Evolutionary conservation across 441 rosid species (phyloP).

Genomic region (Melastoma candidum): DNA sequence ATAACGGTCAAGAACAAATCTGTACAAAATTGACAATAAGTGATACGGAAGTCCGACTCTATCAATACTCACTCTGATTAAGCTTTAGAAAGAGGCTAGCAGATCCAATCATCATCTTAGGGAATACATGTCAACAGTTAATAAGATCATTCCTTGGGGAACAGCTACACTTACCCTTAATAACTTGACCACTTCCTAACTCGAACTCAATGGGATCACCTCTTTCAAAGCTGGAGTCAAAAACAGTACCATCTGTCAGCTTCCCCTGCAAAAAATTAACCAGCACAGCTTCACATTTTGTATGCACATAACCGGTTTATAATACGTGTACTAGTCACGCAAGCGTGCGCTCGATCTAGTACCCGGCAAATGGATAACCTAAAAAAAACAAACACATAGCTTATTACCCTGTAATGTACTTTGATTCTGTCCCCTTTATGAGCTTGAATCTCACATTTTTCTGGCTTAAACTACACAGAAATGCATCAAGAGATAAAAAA

Average conservation of each 20-base stretch:
- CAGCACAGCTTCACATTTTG: conserved; percentile 2
- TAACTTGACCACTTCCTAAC: conserved; percentile 88
- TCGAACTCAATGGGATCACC: conserved; percentile 91
- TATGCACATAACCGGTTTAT: too few relatives aligned
- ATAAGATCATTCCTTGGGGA: not conserved
- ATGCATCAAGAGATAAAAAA: not conserved
- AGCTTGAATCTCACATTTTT: conserved; percentile 69
- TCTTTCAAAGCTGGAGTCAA: conserved; percentile 92
- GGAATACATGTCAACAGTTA: not conserved
- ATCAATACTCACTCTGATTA: too few relatives aligned
- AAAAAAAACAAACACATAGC: conserved; percentile 9
- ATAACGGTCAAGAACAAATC: too few relatives aligned
- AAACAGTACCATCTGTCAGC: conserved; percentile 83
- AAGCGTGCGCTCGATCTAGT: too few relatives aligned
- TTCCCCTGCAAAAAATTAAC: conserved; percentile 43
- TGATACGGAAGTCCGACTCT: too few relatives aligned
- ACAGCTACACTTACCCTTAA: conserved; percentile 43
- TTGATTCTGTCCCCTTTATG: conserved; percentile 80
- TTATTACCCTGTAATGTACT: conserved; percentile 72
- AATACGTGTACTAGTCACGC: too few relatives aligned
- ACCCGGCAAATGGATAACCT: not conserved
- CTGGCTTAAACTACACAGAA: conserved; percentile 55
- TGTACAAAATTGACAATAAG: too few relatives aligned
- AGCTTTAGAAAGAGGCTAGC: not conserved
- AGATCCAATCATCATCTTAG: not conserved